Evolutionary conservation across 192 early-diverging fungal genomes (phyloP), one percentile per base, ranked within the genome.

Genomic region (Chytriomyces hyalinus): DNA sequence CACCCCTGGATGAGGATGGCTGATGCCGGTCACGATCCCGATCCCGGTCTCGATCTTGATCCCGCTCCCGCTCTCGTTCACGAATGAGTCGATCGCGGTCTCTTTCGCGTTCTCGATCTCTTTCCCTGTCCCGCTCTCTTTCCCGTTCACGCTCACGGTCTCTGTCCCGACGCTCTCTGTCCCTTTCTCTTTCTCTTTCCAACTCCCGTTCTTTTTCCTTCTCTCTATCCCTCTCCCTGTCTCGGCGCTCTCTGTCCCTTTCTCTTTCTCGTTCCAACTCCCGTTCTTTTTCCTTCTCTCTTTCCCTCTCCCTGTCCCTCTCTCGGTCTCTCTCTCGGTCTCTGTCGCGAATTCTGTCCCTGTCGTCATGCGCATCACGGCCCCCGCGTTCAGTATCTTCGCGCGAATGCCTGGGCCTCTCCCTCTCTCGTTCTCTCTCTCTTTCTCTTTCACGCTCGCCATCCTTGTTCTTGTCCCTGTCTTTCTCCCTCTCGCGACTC

Each of bases 141-240:
- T 74, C 78, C 36, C 74, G 75, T 28, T 87, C 89, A 68, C 82
- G 76, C 61, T 84, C 73, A 47, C 87, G 80, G 2, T 90, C 88
- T 20, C 78, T 70, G 10, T 88, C 87, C 20, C 81, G 66, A 28
- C 62, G 64, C 22, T 82, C 79, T 50, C 80, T 65, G 46, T 65
- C 59, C 53, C 81, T 61, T 73, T 13, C n/a, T 57, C 76, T 26
- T 10, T 84, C 79, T 61, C 62, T 67, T 20, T 71, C 61, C 46
- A 49, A 36, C 1, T 64, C 45, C 9, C 76, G 45, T 8, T 80
- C 70, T 47, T 75, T 76, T 6, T 85, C 85, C 44, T 80, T 70
- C 20, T 82, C 66, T 11, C 86, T 65, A 43, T 87, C 84, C 10
- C 70, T 15, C 24, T 70, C 75, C 51, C 80, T 57, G 59, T 75